Percentiles rank a stretch among this genome's conserved stretches.
Conservation (phyloP, 139 green algal genomes). For the Tetraselmis striata region DNA sequence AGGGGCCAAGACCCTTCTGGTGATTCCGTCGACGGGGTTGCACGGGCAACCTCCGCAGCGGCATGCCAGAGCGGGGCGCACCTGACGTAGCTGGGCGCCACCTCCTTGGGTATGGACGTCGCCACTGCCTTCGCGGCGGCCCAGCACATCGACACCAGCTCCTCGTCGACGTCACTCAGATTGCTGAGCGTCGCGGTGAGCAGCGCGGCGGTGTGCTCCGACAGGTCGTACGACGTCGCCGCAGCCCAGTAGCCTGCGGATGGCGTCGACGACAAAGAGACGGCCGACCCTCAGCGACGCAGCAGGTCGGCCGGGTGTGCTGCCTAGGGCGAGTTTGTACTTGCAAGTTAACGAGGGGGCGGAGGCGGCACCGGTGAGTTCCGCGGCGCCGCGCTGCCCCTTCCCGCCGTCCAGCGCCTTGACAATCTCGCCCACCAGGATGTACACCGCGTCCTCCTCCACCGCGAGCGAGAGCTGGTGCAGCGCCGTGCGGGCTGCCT, state of each 20-base stretch:
- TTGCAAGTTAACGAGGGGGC: too few species aligned
- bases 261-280: too few species aligned
- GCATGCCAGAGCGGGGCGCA: neutral
- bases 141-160: conserved; percentile 54
- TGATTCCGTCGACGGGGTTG: too few species aligned
- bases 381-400: conserved; percentile 42
- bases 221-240: conserved; percentile 44
- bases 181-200: conserved; percentile 2
- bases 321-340: too few species aligned
- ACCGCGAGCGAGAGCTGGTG: conserved; percentile 25
- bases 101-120: conserved; percentile 76
- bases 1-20: too few species aligned
- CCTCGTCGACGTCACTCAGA: conserved; percentile 15
- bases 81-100: conserved; percentile 60
- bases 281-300: too few species aligned
- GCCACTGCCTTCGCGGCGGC: conserved; percentile 64
- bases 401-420: conserved; percentile 57
- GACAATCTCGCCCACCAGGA: conserved; percentile 66
- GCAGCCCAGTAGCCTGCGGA: conserved; percentile 12
- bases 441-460: conserved; percentile 63
- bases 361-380: conserved; percentile 20
- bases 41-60: too few species aligned
- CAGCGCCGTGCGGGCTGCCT: neutral
- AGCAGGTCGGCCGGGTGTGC: too few species aligned
- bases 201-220: conserved; percentile 53